Conservation (phyloP, 2,329 filamentous ascomycete genomes). For the Aphanocladium album region DNA sequence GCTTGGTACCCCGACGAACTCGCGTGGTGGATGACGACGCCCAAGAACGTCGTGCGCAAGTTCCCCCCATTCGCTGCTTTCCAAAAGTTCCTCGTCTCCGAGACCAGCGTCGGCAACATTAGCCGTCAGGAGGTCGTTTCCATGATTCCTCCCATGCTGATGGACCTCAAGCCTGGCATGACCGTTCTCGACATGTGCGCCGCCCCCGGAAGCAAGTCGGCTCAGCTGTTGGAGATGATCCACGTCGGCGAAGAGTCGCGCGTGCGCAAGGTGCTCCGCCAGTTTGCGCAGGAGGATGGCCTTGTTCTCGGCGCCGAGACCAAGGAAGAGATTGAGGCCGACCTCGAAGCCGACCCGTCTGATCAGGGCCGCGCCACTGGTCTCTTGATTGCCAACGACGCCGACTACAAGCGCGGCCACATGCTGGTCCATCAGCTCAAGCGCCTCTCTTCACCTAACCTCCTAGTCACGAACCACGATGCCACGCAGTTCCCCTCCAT, state of each 20-base stretch:
- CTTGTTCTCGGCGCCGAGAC: constrained; percentile 45
- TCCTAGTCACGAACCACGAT: constrained; percentile 97
- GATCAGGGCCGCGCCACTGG: constrained; percentile 88
- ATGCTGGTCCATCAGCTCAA: constrained; percentile 98
- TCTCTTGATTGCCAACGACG: constrained; percentile 89
- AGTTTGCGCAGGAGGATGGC: constrained; percentile 57
- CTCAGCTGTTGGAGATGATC: constrained; percentile 90
- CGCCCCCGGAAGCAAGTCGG: constrained; percentile 93
- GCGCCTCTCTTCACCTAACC: constrained; percentile 89
- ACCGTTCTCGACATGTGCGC: constrained; percentile 93
- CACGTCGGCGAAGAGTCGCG: constrained; percentile 88
- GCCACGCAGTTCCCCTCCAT: constrained; percentile 93
- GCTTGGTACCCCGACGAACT: constrained; percentile 92
- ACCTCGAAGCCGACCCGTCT: constrained; percentile 54
- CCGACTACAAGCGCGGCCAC: constrained; percentile 93
- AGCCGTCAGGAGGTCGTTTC: constrained; percentile 96
- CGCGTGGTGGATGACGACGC: constrained; percentile 96
- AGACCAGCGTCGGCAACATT: constrained; percentile 96
- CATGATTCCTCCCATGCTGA: constrained; percentile 94
- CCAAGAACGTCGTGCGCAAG: constrained; percentile 91
- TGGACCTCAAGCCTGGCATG: constrained; percentile 89
- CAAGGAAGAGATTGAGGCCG: constrained; percentile 41
- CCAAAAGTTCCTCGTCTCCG: constrained; percentile 95
- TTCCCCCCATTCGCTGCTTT: constrained; percentile 93
- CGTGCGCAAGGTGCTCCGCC: constrained; percentile 64